Evolutionary conservation across 2,329 filamentous ascomycete genomes (phyloP).

Genomic region (Biscogniauxia marginata): DNA sequence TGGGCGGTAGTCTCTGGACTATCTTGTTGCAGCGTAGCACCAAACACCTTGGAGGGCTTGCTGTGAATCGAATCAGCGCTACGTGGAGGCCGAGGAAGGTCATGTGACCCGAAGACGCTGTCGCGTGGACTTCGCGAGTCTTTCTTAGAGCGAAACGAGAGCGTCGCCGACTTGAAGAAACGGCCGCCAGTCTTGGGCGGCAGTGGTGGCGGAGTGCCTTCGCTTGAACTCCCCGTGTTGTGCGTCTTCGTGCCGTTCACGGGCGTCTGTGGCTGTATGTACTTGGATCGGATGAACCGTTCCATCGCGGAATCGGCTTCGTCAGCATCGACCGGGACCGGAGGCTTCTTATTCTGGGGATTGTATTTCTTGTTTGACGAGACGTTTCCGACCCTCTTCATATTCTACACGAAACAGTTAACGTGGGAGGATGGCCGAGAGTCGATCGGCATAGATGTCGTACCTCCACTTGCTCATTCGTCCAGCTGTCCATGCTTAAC

Average conservation of each 20-base stretch:
- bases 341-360: conserved; percentile 75
- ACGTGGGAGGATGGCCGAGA: not conserved
- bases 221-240: conserved; percentile 52
- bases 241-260: conserved; percentile 36
- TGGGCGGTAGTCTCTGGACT: conserved; percentile 62
- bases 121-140: conserved; percentile 35
- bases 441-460: conserved; percentile 30
- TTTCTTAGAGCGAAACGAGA: conserved; percentile 61
- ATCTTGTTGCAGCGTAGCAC: conserved; percentile 61
- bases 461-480: conserved; percentile 93
- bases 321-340: conserved; percentile 86
- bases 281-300: conserved; percentile 91
- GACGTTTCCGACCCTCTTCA: conserved; percentile 88
- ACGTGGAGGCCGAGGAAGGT: conserved; percentile 34
- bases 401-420: conserved; percentile 59
- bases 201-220: conserved; percentile 58
- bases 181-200: conserved; percentile 65
- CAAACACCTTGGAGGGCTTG: conserved; percentile 69
- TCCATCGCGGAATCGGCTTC: conserved; percentile 95
- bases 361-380: conserved; percentile 89
- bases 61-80: conserved; percentile 45
- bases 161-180: conserved; percentile 56
- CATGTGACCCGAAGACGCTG: conserved; percentile 34
- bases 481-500: conserved; percentile 97
- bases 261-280: conserved; percentile 59